Evolutionary conservation across 2,329 filamentous ascomycete genomes (phyloP).

Genomic region (Coniella vitis): DNA sequence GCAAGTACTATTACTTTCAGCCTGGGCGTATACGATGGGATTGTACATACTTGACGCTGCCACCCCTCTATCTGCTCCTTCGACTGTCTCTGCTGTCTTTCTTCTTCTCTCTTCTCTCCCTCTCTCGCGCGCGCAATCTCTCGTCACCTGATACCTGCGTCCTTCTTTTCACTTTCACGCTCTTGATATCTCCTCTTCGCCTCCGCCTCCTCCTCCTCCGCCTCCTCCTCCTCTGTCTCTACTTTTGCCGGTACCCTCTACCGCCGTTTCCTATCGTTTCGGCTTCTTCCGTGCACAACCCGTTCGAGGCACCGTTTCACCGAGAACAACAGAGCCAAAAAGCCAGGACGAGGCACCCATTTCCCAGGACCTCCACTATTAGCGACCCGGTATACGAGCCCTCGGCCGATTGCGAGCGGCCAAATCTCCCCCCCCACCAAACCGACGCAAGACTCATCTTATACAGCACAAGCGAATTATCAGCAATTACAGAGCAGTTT

Average conservation of each 20-base stretch:
- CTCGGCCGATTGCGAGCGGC: background rate
- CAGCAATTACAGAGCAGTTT: background rate
- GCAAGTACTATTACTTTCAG: too few relatives aligned
- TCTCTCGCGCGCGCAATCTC: background rate
- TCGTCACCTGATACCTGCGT: background rate
- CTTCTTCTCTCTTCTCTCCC: background rate
- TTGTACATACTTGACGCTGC: background rate
- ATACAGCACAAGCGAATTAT: background rate
- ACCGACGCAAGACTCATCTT: background rate
- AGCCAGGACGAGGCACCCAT: background rate
- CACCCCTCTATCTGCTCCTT: background rate
- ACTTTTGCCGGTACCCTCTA: too few relatives aligned
- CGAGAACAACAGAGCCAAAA: background rate
- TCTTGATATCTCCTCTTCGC: background rate
- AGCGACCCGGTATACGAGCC: slow-evolving; percentile 1
- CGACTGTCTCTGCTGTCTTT: slow-evolving; percentile 5
- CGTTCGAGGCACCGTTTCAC: background rate
- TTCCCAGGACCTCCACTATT: slow-evolving; percentile 5
- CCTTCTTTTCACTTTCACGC: background rate
- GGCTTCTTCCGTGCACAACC: too few relatives aligned
- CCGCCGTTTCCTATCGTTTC: background rate
- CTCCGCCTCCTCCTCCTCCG: background rate
- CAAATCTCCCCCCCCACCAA: background rate
- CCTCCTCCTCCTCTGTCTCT: background rate
- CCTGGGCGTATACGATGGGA: too few relatives aligned